Base-by-base conservation (phyloP, 2,329 filamentous ascomycete species). In the Paecilomyces variotii region DNA sequence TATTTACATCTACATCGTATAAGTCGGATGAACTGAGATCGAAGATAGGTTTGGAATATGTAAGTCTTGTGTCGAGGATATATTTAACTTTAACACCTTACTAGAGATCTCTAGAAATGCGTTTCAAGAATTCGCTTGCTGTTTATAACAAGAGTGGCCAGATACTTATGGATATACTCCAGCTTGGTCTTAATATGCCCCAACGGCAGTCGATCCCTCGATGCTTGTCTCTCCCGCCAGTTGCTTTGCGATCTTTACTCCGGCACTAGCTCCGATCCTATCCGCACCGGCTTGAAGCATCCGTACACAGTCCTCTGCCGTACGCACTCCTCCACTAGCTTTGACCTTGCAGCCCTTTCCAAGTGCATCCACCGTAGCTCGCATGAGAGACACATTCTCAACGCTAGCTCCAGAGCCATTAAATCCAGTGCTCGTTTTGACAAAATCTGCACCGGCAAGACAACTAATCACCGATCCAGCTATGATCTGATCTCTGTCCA, bases 341-440 rank as follows among this genome's bases (percentile, higher is more conserved):
- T 86, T 85, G 53, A 86, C 81, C 57, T 78, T 72, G 72, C 81
- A 64, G 55, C 69, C 64, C 62, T 68, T 62, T 58, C 73, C 74
- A n/a, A 81, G 64, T 30, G 67, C 35, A 62, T 80, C 76, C 10
- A 78, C 78, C 2, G 76, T 77, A 9, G 75, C 74, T 11, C 76
- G 74, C 83, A 86, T 86, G 28, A 83, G 67, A 54, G 75, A 70
- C 26, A 86, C 81, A 64, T 83, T 72, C 56, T 81, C 77, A 14
- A 78, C 71, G 35, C 67, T 79, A 0, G 83, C 83, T 7, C 83
- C 82, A 0, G 74, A 72, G 0, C 83, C 83, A 55, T 79, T 78
- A 68, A 84, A 85, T 1, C 84, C 84, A 0, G 84, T 86, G 30
- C 78, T 80, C 0, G 84, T 86, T 72, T 86, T 86, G 61, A 86